These are phyloP conservation scores for Peronospora destructor DNA, from an alignment of 352 stramenopile genomes.

Conservation along the genomic window DNA sequence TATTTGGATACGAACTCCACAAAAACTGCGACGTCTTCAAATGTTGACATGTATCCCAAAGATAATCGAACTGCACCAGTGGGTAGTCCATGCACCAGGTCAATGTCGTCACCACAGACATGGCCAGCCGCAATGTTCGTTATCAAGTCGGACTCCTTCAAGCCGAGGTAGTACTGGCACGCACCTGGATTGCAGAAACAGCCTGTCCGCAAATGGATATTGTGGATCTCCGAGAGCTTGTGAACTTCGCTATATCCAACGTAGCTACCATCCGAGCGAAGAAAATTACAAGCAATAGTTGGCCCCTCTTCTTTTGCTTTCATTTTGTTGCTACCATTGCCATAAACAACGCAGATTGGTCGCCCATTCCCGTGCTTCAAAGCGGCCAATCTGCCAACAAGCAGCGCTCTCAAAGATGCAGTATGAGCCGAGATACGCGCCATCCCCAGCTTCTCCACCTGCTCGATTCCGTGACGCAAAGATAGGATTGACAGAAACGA, in stretches of 20 bases:
- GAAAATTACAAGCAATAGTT: conserved; percentile 64
- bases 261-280: conserved; percentile 41
- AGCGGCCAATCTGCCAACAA: conserved; percentile 28
- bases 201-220: conserved; percentile 63
- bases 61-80: conserved; percentile 69
- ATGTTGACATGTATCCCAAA: conserved; percentile 72
- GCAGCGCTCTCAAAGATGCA: conserved; percentile 30
- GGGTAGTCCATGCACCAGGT: conserved; percentile 52
- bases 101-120: conserved; percentile 64
- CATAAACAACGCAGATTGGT: conserved; percentile 52
- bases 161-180: conserved; percentile 54
- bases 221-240: conserved; percentile 60
- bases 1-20: conserved; percentile 48
- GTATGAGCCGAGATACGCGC: conserved; percentile 42
- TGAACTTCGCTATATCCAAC: conserved; percentile 66
- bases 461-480: conserved; percentile 43
- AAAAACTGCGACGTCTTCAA: conserved; percentile 54
- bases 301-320: conserved; percentile 22
- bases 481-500: conserved; percentile 64
- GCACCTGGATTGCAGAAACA: conserved; percentile 80
- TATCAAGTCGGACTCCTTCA: conserved; percentile 47
- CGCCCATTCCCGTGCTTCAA: conserved; percentile 51
- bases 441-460: conserved; percentile 44
- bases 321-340: conserved; percentile 9
- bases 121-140: conserved; percentile 51